phyloP scores from a whole-genome alignment of 495 filamentous ascomycete genomes.

The Annulohypoxylon bovei region DNA sequence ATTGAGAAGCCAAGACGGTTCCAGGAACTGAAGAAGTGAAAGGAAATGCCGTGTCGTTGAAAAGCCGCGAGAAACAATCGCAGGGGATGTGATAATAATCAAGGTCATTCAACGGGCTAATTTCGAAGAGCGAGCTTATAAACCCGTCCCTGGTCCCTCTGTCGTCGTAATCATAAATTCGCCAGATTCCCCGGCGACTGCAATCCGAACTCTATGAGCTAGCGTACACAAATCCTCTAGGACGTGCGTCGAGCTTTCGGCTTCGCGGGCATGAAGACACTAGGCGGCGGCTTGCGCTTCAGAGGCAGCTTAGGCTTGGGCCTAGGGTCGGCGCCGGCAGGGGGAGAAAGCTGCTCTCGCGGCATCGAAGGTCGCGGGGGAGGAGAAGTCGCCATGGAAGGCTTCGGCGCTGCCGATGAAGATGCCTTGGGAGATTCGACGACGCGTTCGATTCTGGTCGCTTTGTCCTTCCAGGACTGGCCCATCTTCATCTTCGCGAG shows the following conservation, averaged over 20 bases:
- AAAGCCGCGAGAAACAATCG: no score
- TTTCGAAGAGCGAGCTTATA: no score
- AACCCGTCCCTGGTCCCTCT: not conserved
- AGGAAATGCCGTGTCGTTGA: no score
- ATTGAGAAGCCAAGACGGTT: not conserved
- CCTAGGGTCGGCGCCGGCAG: not conserved
- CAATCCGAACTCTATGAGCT: not conserved
- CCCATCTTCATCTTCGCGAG: constrained; percentile 34
- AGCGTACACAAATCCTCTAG: not conserved
- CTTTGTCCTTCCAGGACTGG: constrained; percentile 16
- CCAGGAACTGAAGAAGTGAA: not conserved
- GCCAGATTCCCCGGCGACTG: no score
- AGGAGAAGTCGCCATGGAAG: not conserved
- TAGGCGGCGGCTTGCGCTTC: constrained; percentile 45
- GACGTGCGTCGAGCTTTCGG: constrained; percentile 34
- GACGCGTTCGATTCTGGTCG: constrained; percentile 6
- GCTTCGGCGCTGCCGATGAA: not conserved
- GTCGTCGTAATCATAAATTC: not conserved
- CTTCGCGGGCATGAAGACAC: constrained; percentile 49
- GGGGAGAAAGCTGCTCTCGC: not conserved
- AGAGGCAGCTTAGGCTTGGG: constrained; percentile 16
- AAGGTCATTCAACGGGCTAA: not conserved
- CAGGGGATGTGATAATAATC: not conserved
- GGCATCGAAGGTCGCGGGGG: not conserved
- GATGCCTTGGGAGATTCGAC: constrained; percentile 12